Evolutionary conservation across 208 protist genomes (phyloP), one percentile per base, ranked within the genome.

Genomic region (Leishmania mexicana): DNA sequence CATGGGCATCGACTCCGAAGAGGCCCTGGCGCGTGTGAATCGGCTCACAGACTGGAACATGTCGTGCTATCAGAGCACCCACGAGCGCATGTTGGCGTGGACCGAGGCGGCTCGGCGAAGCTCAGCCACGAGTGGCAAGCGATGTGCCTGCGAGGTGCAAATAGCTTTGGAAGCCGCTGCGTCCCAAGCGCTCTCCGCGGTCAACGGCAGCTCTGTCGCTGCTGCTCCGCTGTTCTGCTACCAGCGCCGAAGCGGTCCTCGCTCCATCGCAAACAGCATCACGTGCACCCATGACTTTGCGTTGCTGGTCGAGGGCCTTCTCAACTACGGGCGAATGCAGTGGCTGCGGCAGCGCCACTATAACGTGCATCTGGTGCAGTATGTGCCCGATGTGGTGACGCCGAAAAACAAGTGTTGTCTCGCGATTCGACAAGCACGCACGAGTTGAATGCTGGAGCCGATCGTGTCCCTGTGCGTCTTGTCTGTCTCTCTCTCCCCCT

Each of bases 391-490:
- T 53, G 90, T 86, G 54, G 90, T 95, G 57, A 97, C 94, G 35
- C 92, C 94, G 2, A 97, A 97, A 78, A 96, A 97, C 77, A 90
- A 88, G 60, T 94, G 90, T 62, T 91, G 95, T 65, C 88, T 97
- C 3, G 94, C 71, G 15, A 51, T 57, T 15, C 42, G 71, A 21
- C 71, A 31, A 24, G 71, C 71, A 10, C n/a, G 7, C 60, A 67
- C 60, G 31, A 31, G 10, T 31, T 67, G 13, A 67, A n/a, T n/a
- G 31, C 28, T 67, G 60, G 8, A 21, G 17, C 40, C 0, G 31
- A 38, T 17, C n/a, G 31, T 11, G 57, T 11, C 24, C 57, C 8
- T 31, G 19, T 13, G 0, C 7, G 28, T 15, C 28, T n/a, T 24
- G 8, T n/a, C 24, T 62, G 24, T 54, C 51, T 15, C 19, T n/a